Evolutionary conservation across 2,329 filamentous ascomycete genomes (phyloP).

Genomic region (Xylaria sp.): DNA sequence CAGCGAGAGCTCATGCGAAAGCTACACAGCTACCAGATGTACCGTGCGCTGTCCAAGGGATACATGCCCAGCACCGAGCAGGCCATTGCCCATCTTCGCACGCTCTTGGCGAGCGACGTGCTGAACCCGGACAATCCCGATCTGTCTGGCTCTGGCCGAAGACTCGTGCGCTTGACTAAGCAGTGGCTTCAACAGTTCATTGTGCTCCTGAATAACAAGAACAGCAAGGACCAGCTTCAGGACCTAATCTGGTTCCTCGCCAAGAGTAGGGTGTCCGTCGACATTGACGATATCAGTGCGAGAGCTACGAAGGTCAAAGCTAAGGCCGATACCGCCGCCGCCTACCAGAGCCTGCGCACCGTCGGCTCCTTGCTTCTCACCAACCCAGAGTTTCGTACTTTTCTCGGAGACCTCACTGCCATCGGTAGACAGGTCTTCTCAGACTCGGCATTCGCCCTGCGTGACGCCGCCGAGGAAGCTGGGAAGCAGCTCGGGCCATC

Average conservation of each 20-base stretch:
- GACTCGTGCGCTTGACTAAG: slow-evolving; percentile 76
- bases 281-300: slow-evolving; percentile 71
- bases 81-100: slow-evolving; percentile 80
- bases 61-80: slow-evolving; percentile 96
- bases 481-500: slow-evolving; percentile 79
- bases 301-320: slow-evolving; percentile 71
- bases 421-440: slow-evolving; percentile 86
- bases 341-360: slow-evolving; percentile 84
- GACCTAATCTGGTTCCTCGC: slow-evolving; percentile 89
- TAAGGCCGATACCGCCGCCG: slow-evolving; percentile 77
- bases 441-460: slow-evolving; percentile 84
- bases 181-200: slow-evolving; percentile 84
- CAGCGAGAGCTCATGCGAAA: slow-evolving; percentile 87
- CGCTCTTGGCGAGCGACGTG: slow-evolving; percentile 79
- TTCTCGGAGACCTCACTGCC: slow-evolving; percentile 81
- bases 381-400: slow-evolving; percentile 89
- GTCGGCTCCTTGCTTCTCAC: slow-evolving; percentile 86
- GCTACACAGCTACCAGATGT: slow-evolving; percentile 92
- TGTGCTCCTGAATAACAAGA: slow-evolving; percentile 84
- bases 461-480: slow-evolving; percentile 78
- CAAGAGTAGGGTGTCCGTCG: slow-evolving; percentile 76
- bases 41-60: slow-evolving; percentile 81
- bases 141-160: slow-evolving; percentile 80
- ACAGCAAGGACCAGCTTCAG: slow-evolving; percentile 85
- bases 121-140: slow-evolving; percentile 80